Percentiles rank a stretch among this genome's conserved stretches.
phyloP scores from a whole-genome alignment of 176 grass and related monocot species.

The Canna indica region DNA sequence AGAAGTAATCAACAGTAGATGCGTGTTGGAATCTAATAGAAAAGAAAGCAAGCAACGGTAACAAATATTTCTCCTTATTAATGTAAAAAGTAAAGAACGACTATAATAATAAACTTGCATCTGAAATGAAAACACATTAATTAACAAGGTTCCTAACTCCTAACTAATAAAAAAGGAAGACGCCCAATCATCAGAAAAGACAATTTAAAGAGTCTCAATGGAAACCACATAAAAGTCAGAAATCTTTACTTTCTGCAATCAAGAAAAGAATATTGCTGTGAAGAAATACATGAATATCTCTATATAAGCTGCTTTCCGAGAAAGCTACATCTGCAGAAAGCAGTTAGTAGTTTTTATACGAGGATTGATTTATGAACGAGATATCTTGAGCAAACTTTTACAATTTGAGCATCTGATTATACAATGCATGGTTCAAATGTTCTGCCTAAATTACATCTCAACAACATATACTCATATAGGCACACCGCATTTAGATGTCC shows the following conservation, averaged over 20 bases:
- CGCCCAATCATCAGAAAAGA: no score
- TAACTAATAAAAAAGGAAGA: no score
- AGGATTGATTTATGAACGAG: not conserved
- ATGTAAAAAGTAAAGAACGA: no score
- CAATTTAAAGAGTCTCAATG: not conserved
- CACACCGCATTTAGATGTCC: not conserved
- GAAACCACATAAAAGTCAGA: not conserved
- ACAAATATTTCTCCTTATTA: no score
- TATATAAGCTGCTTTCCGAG: no score
- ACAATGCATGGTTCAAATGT: not conserved
- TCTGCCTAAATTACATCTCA: not conserved
- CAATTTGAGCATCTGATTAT: not conserved
- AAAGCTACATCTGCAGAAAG: not conserved
- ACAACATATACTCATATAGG: not conserved
- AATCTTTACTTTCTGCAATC: not conserved
- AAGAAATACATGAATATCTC: not conserved
- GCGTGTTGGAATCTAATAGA: no score
- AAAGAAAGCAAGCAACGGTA: no score
- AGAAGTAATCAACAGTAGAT: no score
- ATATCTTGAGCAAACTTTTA: not conserved
- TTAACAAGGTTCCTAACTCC: no score
- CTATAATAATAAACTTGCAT: no score
- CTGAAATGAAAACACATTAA: no score
- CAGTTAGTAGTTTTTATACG: not conserved
- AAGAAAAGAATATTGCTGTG: not conserved